Evolutionary conservation across 345 rosid genomes (phyloP).

Genomic region (Salix exigua): DNA sequence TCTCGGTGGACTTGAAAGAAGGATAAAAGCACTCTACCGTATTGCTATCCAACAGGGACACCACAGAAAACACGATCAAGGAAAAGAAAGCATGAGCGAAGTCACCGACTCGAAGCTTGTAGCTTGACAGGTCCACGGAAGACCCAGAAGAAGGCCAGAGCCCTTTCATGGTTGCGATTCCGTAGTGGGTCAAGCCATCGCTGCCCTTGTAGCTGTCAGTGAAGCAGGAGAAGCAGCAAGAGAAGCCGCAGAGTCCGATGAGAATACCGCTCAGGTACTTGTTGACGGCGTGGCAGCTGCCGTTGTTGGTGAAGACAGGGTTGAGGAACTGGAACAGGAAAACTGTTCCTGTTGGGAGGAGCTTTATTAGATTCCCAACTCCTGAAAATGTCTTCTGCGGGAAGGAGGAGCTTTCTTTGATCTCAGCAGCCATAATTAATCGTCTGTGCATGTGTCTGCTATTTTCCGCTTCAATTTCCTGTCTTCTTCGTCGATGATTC

Average conservation of each 20-base stretch:
- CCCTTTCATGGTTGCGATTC: conserved; percentile 55
- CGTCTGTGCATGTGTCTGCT: neutral
- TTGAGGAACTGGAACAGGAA: conserved; percentile 75
- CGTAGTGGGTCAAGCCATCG: conserved; percentile 50
- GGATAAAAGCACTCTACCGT: conserved; percentile 69
- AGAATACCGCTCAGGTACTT: conserved; percentile 53
- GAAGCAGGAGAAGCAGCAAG: conserved; percentile 63
- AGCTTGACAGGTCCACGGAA: conserved; percentile 41
- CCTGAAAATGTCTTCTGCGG: conserved; percentile 48
- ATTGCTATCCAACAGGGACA: conserved; percentile 57
- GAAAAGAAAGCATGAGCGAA: conserved; percentile 60
- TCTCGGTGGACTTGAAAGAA: conserved; percentile 41
- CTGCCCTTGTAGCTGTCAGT: conserved; percentile 64
- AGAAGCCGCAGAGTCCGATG: conserved; percentile 55
- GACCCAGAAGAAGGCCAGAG: conserved; percentile 50
- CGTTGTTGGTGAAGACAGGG: conserved; percentile 71
- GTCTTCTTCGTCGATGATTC: neutral
- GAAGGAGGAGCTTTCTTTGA: conserved; percentile 13
- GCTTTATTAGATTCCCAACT: conserved; percentile 65
- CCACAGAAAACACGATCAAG: conserved; percentile 44
- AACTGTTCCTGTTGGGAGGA: conserved; percentile 88
- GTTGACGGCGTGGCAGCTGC: conserved; percentile 48
- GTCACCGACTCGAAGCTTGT: conserved; percentile 53
- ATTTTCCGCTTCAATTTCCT: neutral
- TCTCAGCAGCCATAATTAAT: neutral